Base-by-base conservation (phyloP, 2,329 filamentous ascomycete species). In the Lachnellula arida region DNA sequence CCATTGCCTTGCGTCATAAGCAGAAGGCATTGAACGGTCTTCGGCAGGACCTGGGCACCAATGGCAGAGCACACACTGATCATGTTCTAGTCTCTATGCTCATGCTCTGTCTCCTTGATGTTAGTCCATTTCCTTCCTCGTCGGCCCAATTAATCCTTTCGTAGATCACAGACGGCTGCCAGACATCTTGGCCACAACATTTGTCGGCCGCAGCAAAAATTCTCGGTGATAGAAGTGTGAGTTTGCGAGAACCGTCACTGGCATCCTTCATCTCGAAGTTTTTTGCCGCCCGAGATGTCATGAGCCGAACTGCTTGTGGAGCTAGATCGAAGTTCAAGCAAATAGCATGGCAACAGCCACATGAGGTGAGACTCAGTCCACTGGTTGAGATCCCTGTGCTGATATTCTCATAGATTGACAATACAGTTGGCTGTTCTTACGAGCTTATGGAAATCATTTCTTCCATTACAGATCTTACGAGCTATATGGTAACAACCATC, bases 41-140 rank as follows among this genome's bases (percentile, higher is more conserved):
- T 7, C 57, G 57, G 17, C 15, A 22, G 11, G 53, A 56, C 28
- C 49, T 59, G 47, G 47, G 50, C 3, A 51, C 47, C 2, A 40
- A 39, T 12, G 43, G 51, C 54, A 51, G 42, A 46, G 19, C 23
- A 15, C 51, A 51, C 7, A 59, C 34, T n/a, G 44, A 59, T 37
- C 57, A 59, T 23, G 43, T 59, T 32, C 54, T 59, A 22, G 51
- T 56, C 17, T 51, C 57, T 28, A 28, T 28, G 25, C 25, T 28
- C 7, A 59, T 59, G 51, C 35, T 60, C 37, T 60, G 57, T 42
- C 55, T 60, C 22, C 53, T 60, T 42, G 57, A 60, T 40, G 57
- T 56, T 22, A 11, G 54, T 53, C 42, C 14, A 28, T 28, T 5
- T 28, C 25, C 25, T 28, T 28, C 25, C 25, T 28, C 25, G 25